Evolutionary conservation across 2,329 filamentous ascomycete genomes (phyloP).

Genomic region (Leptographium galeiforme): DNA sequence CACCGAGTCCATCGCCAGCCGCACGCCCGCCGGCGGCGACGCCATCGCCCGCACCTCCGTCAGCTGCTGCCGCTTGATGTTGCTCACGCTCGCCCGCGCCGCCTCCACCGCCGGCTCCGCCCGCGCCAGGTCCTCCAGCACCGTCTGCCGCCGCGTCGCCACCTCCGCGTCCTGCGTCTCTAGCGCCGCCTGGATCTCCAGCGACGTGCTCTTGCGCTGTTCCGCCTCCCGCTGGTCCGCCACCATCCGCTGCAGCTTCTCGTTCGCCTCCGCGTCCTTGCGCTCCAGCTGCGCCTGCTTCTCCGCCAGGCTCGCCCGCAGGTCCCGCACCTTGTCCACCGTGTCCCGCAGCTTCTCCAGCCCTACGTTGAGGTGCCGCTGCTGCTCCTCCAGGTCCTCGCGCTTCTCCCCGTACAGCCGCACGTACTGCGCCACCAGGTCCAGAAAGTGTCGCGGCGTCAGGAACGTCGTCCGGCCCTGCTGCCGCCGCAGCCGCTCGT

Average conservation of each 20-base stretch:
- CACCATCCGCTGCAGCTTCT: slow-evolving; percentile 95
- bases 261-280: slow-evolving; percentile 91
- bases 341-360: slow-evolving; percentile 95
- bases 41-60: slow-evolving; percentile 97
- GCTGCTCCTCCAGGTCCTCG: slow-evolving; percentile 95
- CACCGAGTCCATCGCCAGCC: slow-evolving; percentile 87
- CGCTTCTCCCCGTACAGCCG: slow-evolving; percentile 96
- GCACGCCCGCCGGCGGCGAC: slow-evolving; percentile 80
- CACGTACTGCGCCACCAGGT: slow-evolving; percentile 96
- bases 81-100: slow-evolving; percentile 91
- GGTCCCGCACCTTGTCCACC: slow-evolving; percentile 89
- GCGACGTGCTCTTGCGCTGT: slow-evolving; percentile 71
- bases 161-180: slow-evolving; percentile 86
- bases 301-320: slow-evolving; percentile 78
- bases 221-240: slow-evolving; percentile 92
- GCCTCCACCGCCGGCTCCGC: slow-evolving; percentile 89
- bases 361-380: slow-evolving; percentile 94
- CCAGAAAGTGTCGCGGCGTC: slow-evolving; percentile 91
- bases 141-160: slow-evolving; percentile 67
- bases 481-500: slow-evolving; percentile 74
- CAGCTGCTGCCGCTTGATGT: slow-evolving; percentile 94
- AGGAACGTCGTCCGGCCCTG: slow-evolving; percentile 88
- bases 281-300: slow-evolving; percentile 89
- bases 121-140: slow-evolving; percentile 73
- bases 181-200: slow-evolving; percentile 77